These are phyloP conservation scores for Naegleria gruberi DNA, from an alignment of 208 protist genomes.

Conservation along the genomic window DNA sequence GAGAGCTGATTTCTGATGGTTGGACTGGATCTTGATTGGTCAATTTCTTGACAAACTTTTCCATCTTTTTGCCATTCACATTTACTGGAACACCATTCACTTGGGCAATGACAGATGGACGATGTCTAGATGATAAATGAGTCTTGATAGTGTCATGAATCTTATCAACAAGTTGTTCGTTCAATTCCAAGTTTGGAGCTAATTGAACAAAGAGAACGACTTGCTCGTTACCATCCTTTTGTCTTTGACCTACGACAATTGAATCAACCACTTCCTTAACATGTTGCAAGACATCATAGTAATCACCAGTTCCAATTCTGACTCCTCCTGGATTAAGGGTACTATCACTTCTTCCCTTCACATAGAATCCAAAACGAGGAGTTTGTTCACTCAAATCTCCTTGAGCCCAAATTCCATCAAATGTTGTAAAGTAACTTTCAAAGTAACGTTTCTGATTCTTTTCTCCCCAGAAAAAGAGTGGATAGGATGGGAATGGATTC, in stretches of 20 bases:
- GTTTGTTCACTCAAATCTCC: slow-evolving; percentile 12
- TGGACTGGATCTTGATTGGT: background rate
- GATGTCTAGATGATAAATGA: background rate
- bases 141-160: background rate
- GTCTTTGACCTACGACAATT: background rate
- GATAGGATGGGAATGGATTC: background rate
- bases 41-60: background rate
- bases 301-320: background rate
- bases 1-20: background rate
- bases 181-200: background rate
- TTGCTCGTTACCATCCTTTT: background rate
- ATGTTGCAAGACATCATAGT: slow-evolving; percentile 1
- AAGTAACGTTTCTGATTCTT: background rate
- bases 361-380: background rate
- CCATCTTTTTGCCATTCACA: background rate
- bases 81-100: background rate
- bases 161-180: background rate
- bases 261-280: background rate
- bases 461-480: background rate
- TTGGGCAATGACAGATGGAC: background rate
- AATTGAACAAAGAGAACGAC: background rate
- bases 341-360: background rate
- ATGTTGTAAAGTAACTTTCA: background rate
- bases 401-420: background rate
- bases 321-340: background rate